Conservation (phyloP, 805 yeast species). For the Pichia exigua region DNA sequence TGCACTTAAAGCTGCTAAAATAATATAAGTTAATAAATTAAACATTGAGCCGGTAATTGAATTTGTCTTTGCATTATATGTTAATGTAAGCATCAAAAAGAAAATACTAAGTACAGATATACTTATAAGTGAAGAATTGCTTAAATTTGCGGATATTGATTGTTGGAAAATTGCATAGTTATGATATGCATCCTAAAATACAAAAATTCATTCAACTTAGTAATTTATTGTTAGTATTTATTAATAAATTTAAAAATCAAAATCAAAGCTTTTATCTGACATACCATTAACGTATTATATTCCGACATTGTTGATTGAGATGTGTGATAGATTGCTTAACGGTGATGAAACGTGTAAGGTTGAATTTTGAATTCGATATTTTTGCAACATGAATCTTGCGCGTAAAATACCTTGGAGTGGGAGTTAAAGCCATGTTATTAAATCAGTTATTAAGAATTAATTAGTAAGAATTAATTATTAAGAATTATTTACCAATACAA, state of each 20-base stretch:
- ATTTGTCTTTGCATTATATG: conserved; percentile 5
- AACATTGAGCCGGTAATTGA: not conserved
- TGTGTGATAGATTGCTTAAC: not conserved
- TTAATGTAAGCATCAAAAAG: conserved; percentile 3
- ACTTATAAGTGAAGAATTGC: not conserved
- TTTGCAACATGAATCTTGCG: not conserved
- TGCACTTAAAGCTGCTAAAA: conserved; percentile 17
- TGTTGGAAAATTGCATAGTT: not conserved
- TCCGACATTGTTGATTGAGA: not conserved
- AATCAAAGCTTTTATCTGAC: not conserved
- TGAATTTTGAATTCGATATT: not conserved
- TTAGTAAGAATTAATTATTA: too few relatives aligned
- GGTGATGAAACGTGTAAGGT: not conserved
- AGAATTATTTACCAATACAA: not conserved
- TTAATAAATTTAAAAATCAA: too few relatives aligned
- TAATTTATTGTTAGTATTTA: not conserved
- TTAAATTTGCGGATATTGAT: not conserved
- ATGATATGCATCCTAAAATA: not conserved
- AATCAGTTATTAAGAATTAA: too few relatives aligned
- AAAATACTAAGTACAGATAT: not conserved
- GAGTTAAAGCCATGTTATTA: too few relatives aligned
- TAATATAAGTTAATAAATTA: conserved; percentile 10
- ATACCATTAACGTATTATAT: conserved; percentile 4
- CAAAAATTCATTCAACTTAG: not conserved
- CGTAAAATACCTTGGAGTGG: not conserved